phyloP scores from a whole-genome alignment of 176 grass and related monocot genomes.

The Avena sativa region DNA sequence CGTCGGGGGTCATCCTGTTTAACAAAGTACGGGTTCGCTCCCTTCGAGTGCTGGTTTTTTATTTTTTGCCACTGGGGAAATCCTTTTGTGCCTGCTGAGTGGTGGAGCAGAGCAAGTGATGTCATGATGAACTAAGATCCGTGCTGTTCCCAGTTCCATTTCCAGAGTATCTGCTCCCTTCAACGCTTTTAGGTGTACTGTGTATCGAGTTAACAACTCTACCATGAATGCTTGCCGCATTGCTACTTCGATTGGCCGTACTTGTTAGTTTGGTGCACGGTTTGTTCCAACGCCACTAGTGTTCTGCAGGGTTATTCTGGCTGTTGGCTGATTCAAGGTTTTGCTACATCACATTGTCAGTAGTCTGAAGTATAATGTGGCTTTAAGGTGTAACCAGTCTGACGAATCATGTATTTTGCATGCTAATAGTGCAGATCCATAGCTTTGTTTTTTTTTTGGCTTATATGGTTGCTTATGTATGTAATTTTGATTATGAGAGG shows the following conservation, averaged over 20 bases:
- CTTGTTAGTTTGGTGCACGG: constrained; percentile 26
- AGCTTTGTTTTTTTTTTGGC: not conserved
- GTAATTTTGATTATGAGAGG: not conserved
- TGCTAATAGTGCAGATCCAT: constrained; percentile 7
- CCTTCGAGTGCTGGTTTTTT: not conserved
- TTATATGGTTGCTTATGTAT: not conserved
- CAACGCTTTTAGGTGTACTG: constrained; percentile 13
- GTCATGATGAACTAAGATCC: constrained; percentile 19
- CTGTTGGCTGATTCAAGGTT: constrained; percentile 4
- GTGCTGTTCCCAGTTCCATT: constrained; percentile 1
- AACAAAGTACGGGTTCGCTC: constrained; percentile 72
- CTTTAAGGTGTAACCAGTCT: not conserved
- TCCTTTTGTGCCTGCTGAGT: not conserved
- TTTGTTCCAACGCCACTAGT: constrained; percentile 16
- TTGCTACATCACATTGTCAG: not conserved
- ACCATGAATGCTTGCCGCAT: not conserved
- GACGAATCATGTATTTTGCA: not conserved
- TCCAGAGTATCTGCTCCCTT: not conserved
- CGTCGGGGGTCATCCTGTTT: constrained; percentile 96
- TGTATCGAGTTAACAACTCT: not conserved
- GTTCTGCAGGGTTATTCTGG: constrained; percentile 8
- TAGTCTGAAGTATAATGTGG: constrained; percentile 9
- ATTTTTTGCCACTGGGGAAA: not conserved
- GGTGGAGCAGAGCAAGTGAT: constrained; percentile 10
- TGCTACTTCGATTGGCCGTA: not conserved